phyloP scores from a whole-genome alignment of 805 yeast genomes.

The Candida vaughaniae region DNA sequence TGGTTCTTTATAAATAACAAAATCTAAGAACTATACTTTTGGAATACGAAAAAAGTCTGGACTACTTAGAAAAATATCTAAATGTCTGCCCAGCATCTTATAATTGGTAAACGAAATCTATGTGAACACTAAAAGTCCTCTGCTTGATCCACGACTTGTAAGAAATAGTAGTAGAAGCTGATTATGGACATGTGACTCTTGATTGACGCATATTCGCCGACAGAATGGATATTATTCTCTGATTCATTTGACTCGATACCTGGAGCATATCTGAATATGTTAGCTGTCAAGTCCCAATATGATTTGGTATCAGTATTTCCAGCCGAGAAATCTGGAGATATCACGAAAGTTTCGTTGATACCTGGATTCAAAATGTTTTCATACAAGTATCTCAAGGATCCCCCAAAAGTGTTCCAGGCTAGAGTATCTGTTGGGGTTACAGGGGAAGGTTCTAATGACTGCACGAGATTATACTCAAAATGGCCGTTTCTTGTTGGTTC shows the following conservation, averaged over 20 bases:
- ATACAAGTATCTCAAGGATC: slow-evolving; percentile 36
- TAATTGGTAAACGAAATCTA: too few species aligned
- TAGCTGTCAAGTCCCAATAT: slow-evolving; percentile 40
- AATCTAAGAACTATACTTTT: too few species aligned
- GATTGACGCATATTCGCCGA: slow-evolving; percentile 30
- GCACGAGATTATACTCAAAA: slow-evolving; percentile 26
- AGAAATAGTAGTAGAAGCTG: slow-evolving; percentile 40
- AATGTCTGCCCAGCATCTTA: too few species aligned
- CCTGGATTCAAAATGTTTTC: slow-evolving; percentile 32
- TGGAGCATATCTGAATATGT: slow-evolving; percentile 37
- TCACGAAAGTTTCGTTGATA: slow-evolving; percentile 23
- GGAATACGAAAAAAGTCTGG: too few species aligned
- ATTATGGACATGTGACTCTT: slow-evolving; percentile 33
- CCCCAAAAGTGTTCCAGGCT: slow-evolving; percentile 36
- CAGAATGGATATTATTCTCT: slow-evolving; percentile 31
- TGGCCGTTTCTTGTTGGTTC: slow-evolving; percentile 21
- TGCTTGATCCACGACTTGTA: slow-evolving; percentile 25
- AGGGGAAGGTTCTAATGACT: slow-evolving; percentile 38
- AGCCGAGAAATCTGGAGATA: slow-evolving; percentile 34
- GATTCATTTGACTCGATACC: slow-evolving; percentile 17
- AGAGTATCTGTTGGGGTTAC: slow-evolving; percentile 32
- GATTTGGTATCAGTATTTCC: slow-evolving; percentile 44
- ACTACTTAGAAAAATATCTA: too few species aligned
- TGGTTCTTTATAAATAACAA: too few species aligned
- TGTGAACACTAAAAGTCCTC: too few species aligned